A percentile compares a stretch with the other conserved stretches of the same genome.
Evolutionary conservation across 805 yeast genomes (phyloP).

Genomic region (Metschnikowia aberdeeniae): DNA sequence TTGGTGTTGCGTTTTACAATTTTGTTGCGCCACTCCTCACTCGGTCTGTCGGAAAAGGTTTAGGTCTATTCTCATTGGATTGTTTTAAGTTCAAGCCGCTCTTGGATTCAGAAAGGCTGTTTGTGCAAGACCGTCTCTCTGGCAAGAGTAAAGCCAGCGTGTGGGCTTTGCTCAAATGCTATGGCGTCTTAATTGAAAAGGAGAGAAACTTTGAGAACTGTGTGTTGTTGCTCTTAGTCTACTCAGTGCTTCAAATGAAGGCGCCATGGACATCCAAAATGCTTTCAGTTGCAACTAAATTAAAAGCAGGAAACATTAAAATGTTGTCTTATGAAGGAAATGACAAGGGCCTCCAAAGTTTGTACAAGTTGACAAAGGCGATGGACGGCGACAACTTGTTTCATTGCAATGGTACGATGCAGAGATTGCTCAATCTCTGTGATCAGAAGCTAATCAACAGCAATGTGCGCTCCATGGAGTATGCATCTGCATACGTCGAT

Average conservation of each 20-base stretch:
- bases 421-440: constrained; percentile 28
- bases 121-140: constrained; percentile 16
- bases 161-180: constrained; percentile 22
- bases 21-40: not conserved
- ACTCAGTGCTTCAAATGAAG: constrained; percentile 22
- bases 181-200: constrained; percentile 24
- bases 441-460: constrained; percentile 21
- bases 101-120: constrained; percentile 10
- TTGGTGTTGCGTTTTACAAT: not conserved
- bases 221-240: constrained; percentile 28
- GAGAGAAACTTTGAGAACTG: constrained; percentile 33
- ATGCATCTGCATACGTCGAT: constrained; percentile 31
- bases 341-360: constrained; percentile 18
- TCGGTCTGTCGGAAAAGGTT: not conserved
- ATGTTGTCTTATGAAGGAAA: constrained; percentile 31
- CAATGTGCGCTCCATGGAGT: constrained; percentile 25
- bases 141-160: constrained; percentile 16
- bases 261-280: constrained; percentile 19
- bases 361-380: constrained; percentile 25
- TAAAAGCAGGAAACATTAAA: constrained; percentile 24
- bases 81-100: not conserved
- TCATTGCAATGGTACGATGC: constrained; percentile 23
- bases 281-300: constrained; percentile 22
- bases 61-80: not conserved
- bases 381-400: constrained; percentile 32